Evolutionary conservation across 1,284 basidiomycete species (phyloP).

Genomic region (Tausonia pullulans): DNA sequence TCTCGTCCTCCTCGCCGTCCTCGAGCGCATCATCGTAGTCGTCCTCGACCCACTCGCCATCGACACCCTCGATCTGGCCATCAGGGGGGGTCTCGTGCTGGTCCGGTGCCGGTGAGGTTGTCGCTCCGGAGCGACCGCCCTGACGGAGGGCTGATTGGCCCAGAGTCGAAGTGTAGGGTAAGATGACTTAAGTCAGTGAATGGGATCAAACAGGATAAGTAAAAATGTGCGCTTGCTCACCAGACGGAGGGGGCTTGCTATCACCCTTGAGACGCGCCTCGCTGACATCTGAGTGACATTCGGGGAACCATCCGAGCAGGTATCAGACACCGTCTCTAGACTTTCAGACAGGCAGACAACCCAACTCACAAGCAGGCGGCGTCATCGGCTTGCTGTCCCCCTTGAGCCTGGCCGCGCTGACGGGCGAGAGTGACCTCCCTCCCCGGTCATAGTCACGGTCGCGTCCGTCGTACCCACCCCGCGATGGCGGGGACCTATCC

Average conservation of each 20-base stretch:
- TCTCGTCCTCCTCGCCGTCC: constrained; percentile 54
- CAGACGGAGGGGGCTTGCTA: constrained; percentile 1
- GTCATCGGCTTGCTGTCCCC: too few relatives aligned
- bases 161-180: neutral
- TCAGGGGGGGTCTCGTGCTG: neutral
- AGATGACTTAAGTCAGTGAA: neutral
- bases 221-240: neutral
- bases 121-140: neutral
- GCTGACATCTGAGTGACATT: neutral
- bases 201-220: neutral
- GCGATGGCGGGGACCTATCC: too few relatives aligned
- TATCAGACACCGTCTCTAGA: too few relatives aligned
- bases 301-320: neutral
- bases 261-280: constrained; percentile 10
- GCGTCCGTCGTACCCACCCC: neutral
- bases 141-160: neutral
- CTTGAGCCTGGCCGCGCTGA: neutral
- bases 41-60: constrained; percentile 27
- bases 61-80: constrained; percentile 21
- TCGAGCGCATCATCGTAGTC: constrained; percentile 52
- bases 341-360: too few relatives aligned
- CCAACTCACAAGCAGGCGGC: too few relatives aligned
- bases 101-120: neutral
- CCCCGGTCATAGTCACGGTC: neutral
- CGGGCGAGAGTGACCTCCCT: neutral